Conservation (phyloP, 768 basidiomycete species). For the Boletales sp. region DNA sequence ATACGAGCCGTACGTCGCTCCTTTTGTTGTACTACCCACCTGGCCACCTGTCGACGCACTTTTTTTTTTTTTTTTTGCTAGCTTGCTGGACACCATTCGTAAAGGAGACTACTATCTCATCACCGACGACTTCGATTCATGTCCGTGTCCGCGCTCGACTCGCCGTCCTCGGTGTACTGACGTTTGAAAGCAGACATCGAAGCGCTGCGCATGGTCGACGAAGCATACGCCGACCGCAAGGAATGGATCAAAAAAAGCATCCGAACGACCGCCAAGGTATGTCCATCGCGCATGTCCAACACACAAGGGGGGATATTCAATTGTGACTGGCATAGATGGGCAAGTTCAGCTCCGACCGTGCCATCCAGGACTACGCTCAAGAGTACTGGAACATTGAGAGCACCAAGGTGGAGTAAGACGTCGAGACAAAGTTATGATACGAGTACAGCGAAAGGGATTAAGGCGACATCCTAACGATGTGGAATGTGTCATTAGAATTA, state of each 20-base stretch:
- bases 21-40: neutral
- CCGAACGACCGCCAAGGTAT: constrained; percentile 71
- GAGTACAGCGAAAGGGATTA: constrained; percentile 2
- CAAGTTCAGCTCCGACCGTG: constrained; percentile 93
- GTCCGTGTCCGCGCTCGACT: constrained; percentile 37
- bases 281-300: constrained; percentile 42
- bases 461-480: constrained; percentile 11
- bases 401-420: constrained; percentile 26
- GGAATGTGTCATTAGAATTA: constrained; percentile 9
- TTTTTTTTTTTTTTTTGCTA: constrained; percentile 24
- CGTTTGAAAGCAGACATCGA: constrained; percentile 54
- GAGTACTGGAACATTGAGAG: constrained; percentile 78
- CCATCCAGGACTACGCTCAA: constrained; percentile 90
- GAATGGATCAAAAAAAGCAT: constrained; percentile 95
- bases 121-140: constrained; percentile 93
- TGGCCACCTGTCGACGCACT: too few species aligned
- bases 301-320: constrained; percentile 47
- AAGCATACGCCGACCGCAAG: constrained; percentile 76
- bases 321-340: constrained; percentile 62
- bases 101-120: constrained; percentile 78
- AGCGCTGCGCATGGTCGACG: constrained; percentile 83
- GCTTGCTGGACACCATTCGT: constrained; percentile 71
- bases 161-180: neutral
- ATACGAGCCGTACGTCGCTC: constrained; percentile 75
- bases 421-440: constrained; percentile 8